A percentile compares a stretch with the other conserved stretches of the same genome.
Conservation (phyloP, 1,284 basidiomycete species). For the Hypsizygus ulmarius region DNA sequence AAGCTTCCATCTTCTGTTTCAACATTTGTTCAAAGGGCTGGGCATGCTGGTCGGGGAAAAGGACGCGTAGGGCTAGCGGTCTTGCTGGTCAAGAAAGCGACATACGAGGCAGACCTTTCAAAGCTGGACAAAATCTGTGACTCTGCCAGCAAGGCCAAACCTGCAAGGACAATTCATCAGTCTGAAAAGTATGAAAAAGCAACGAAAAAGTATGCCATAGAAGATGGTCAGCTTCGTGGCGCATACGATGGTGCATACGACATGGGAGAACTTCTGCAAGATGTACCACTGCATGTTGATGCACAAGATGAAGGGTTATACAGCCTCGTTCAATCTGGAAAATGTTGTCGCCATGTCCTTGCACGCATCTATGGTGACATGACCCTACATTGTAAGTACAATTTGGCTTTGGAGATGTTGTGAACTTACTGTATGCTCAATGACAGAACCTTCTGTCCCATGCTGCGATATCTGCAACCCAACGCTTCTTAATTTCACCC, state of each 20-base stretch:
- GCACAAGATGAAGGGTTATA: constrained; percentile 24
- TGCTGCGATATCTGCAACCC: constrained; percentile 29
- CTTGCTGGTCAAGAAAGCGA: constrained; percentile 26
- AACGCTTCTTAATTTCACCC: constrained; percentile 18
- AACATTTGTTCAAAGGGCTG: constrained; percentile 30
- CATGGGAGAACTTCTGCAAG: background rate
- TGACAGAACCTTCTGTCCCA: too few species aligned
- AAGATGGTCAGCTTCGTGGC: too few species aligned
- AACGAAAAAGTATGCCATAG: too few species aligned
- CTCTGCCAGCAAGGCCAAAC: too few species aligned
- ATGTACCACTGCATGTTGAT: constrained; percentile 9
- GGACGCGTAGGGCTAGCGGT: constrained; percentile 24
- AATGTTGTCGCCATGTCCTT: constrained; percentile 23
- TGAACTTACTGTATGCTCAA: too few species aligned
- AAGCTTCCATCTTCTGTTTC: constrained; percentile 18
- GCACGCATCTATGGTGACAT: constrained; percentile 18
- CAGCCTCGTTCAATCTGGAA: constrained; percentile 21
- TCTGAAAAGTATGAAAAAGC: too few species aligned
- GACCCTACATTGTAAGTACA: background rate
- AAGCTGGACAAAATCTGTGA: background rate
- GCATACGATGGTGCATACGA: too few species aligned
- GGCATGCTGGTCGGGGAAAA: constrained; percentile 23
- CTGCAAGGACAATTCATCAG: too few species aligned
- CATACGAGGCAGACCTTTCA: constrained; percentile 21
- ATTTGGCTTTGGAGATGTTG: too few species aligned